Base-by-base conservation (phyloP, 805 yeast species). In the Wickerhamomyces bovis region DNA sequence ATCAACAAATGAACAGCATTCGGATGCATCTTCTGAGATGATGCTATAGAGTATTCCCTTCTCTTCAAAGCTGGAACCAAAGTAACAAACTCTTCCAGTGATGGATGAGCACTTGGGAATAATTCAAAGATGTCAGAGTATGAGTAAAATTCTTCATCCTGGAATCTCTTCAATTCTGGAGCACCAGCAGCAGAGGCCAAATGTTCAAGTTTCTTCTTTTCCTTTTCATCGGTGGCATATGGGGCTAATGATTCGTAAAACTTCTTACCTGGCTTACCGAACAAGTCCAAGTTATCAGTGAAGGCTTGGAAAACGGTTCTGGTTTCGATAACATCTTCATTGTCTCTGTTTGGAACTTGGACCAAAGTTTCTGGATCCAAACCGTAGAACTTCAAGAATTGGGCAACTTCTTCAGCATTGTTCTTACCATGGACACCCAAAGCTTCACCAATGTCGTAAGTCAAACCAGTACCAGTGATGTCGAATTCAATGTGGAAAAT, bases 401-500 rank as follows among this genome's bases (percentile, higher is more conserved):
- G 74, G 40, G 72, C 77, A 44, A 90, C 96, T 35, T 71, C 76
- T 16, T 69, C 75, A 38, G 73, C 64, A 56, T 80, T 76, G 71
- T 92, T 92, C 62, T 92, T 82, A 42, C 96, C 97, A 60, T 92
- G 97, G 50, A 92, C 79, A 61, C 98, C 98, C 50, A 92, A 78
- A 19, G 98, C 97, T 73, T 92, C 98, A 64, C 98, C 98, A 62
- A 92, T 89, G 53, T 83, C 94, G 64, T 92, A 92, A 43, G 80
- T 87, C 62, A 92, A 73, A 22, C 95, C 97, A 33, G 97, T 89
- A 44, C 95, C 95, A 41, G 89, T 68, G 62, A 83, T 78, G 64
- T 92, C 98, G 56, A 92, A 89, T 70, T 92, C 98, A 56, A 92
- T 85, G 63, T 92, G 96, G 88, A 92, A 92, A 58, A 92, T 90